Base-by-base conservation (phyloP, 768 basidiomycete genomes). In the Naganishia friedmannii region DNA sequence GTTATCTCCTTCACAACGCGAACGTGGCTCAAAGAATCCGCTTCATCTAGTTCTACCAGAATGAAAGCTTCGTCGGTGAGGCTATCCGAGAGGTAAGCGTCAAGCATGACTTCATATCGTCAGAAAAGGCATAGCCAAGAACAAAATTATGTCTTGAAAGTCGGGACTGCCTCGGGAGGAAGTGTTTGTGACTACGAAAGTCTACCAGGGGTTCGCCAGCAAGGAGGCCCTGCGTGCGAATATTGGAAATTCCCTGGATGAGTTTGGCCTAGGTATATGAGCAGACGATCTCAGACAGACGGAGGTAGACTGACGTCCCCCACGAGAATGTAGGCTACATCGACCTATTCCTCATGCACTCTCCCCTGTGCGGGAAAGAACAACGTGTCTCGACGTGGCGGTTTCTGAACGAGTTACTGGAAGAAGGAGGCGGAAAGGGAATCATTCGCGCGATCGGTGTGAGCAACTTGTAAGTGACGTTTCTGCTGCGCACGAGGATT, bases 341-440 rank as follows among this genome's bases (percentile, higher is more conserved):
- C 42, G 90, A 92, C 79, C 83, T 92, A 29, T 91, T 88, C 80
- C 83, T 93, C 48, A 89, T 92, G 32, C 90, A 93, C 73, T 87
- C 88, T 70, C 88, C 91, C 0, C 79, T 84, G 7, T 85, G 87
- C 21, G 90, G 89, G 6, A 85, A 83, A 23, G 84, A 87, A 70
- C 83, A 82, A 32, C 88, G 91, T 23, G 82, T 92, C n/a, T 85
- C 83, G 26, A 88, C 89, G 0, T 92, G 89, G 82, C 86, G 84
- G 58, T 90, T 89, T 8, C 83, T 93, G 13, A 78, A 87, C 6
- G 87, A 88, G 42, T 85, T 86, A n/a, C 85, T 85, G 72, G 76
- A 82, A 32, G 67, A 73, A 31, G 29, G 46, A 29, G 70, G 57
- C 1, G n/a, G 23, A 32, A 23, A 70, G 37, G 91, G 3, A 90